phyloP scores from a whole-genome alignment of 139 green algal genomes.

The Ettlia oleoabundans region DNA sequence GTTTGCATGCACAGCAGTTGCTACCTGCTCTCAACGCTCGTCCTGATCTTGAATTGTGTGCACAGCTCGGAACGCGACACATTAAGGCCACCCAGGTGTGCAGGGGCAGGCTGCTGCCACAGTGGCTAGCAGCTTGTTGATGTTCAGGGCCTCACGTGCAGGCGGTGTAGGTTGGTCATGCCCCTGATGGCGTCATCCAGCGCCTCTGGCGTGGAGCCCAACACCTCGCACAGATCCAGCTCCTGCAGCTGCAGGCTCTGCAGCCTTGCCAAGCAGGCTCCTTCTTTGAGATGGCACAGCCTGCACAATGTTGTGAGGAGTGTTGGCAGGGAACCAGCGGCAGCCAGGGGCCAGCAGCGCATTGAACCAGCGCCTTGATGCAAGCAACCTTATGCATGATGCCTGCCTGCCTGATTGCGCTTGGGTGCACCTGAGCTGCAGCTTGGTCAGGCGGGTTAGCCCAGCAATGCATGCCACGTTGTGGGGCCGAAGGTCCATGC shows the following conservation, averaged over 20 bases:
- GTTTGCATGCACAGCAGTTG: background rate
- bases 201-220: background rate
- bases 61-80: too few relatives aligned
- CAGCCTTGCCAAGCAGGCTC: background rate
- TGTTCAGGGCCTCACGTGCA: background rate
- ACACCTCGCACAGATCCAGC: slow-evolving; percentile 9
- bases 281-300: background rate
- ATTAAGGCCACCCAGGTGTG: too few relatives aligned
- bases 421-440: slow-evolving; percentile 13
- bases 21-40: too few relatives aligned
- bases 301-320: background rate
- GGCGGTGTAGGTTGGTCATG: slow-evolving; percentile 14
- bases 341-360: too few relatives aligned
- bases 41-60: too few relatives aligned
- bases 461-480: background rate
- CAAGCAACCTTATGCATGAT: background rate
- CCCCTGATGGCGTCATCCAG: background rate
- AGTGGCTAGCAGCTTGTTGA: background rate
- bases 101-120: background rate
- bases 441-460: background rate
- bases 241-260: background rate
- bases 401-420: too few relatives aligned
- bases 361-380: too few relatives aligned
- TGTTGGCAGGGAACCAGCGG: too few relatives aligned
- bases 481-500: background rate